A percentile compares a stretch with the other conserved stretches of the same genome.
Conservation (phyloP, 495 filamentous ascomycete species). For the Tuber indicum region DNA sequence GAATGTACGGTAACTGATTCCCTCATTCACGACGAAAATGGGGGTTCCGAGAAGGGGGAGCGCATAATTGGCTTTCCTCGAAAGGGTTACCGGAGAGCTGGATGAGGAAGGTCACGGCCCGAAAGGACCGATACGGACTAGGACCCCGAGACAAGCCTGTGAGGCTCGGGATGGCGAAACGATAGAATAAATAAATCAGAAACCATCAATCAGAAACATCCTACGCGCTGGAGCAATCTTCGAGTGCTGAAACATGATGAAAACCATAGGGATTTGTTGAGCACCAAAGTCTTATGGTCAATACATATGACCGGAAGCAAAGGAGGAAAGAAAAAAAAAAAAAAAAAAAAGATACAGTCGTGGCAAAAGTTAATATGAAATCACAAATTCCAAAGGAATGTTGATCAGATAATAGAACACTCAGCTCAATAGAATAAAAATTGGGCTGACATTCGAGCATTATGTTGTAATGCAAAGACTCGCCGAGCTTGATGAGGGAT, state of each 20-base stretch:
- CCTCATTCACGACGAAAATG: background rate
- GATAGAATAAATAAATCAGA: background rate
- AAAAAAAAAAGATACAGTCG: background rate
- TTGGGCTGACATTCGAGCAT: background rate
- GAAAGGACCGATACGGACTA: background rate
- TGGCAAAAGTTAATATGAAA: background rate
- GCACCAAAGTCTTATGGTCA: background rate
- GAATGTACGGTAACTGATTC: background rate
- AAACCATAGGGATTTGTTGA: background rate
- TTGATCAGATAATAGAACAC: background rate
- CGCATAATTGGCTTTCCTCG: background rate
- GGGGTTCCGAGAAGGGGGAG: background rate
- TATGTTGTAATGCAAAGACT: background rate
- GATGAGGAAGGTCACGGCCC: background rate
- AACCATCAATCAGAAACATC: background rate
- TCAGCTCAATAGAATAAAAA: background rate
- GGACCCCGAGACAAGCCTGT: background rate
- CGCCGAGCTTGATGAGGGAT: background rate
- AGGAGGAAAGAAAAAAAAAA: background rate
- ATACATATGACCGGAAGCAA: background rate
- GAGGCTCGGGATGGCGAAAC: background rate
- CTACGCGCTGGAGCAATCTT: background rate
- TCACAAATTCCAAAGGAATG: background rate
- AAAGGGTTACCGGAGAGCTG: background rate
- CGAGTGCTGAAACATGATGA: slow-evolving; percentile 7